Evolutionary conservation across 2,329 filamentous ascomycete genomes (phyloP).

Genomic region (Neonectria sp.): DNA sequence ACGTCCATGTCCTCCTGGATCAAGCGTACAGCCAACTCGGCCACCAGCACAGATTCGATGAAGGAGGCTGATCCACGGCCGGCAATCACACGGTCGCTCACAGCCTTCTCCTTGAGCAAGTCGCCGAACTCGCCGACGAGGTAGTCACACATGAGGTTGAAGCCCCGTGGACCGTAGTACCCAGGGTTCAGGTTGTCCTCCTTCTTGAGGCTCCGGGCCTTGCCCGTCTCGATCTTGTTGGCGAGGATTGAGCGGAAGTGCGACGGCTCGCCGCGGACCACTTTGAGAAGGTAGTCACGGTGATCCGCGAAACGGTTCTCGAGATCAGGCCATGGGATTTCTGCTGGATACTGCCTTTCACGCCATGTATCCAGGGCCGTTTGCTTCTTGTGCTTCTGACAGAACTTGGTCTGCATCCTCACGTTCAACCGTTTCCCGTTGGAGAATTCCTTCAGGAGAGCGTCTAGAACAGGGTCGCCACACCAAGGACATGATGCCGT

Average conservation of each 20-base stretch:
- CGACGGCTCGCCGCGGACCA: conserved; percentile 74
- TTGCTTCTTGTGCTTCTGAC: conserved; percentile 71
- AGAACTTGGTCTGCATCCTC: conserved; percentile 74
- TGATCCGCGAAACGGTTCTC: conserved; percentile 71
- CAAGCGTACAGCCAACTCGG: conserved; percentile 73
- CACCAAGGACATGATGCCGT: conserved; percentile 76
- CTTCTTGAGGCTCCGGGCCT: conserved; percentile 71
- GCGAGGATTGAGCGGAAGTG: conserved; percentile 73
- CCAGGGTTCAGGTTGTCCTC: conserved; percentile 77
- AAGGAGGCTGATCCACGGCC: conserved; percentile 77
- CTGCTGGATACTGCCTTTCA: conserved; percentile 75
- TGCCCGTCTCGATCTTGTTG: conserved; percentile 68
- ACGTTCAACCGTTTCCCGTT: conserved; percentile 66
- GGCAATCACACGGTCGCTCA: conserved; percentile 76
- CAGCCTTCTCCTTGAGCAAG: conserved; percentile 72
- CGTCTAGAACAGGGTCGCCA: conserved; percentile 68
- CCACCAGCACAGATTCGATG: conserved; percentile 83
- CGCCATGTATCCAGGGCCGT: conserved; percentile 65
- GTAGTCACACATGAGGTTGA: conserved; percentile 79
- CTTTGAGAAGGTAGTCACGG: conserved; percentile 66
- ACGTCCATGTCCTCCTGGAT: conserved; percentile 71
- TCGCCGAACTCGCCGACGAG: conserved; percentile 74
- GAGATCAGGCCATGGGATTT: conserved; percentile 76
- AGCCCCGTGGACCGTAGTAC: conserved; percentile 86
- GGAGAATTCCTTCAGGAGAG: conserved; percentile 68